Percentiles rank a stretch among this genome's conserved stretches.
Evolutionary conservation across 129 eudicot species (phyloP).

Genomic region (Silybum marianum): DNA sequence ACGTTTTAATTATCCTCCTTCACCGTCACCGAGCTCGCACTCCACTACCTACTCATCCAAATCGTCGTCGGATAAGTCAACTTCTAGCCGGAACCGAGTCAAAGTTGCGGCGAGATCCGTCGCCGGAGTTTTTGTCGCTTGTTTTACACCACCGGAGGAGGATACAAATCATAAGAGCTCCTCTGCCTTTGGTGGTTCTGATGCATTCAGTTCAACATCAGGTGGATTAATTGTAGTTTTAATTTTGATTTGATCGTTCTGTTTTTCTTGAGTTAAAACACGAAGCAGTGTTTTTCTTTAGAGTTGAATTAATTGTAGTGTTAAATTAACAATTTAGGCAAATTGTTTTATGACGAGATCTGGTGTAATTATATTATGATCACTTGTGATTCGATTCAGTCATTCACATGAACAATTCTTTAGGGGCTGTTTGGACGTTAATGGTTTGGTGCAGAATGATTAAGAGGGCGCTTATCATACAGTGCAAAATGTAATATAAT

Average conservation of each 20-base stretch:
- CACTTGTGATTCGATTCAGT: neutral
- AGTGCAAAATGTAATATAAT: too few species aligned
- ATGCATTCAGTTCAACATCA: conserved; percentile 32
- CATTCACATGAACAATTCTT: neutral
- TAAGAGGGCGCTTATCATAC: too few species aligned
- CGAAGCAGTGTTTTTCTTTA: neutral
- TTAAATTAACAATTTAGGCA: neutral
- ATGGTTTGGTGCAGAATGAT: too few species aligned
- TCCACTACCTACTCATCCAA: conserved; percentile 39
- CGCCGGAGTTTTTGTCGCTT: conserved; percentile 62
- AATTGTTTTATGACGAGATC: conserved; percentile 14
- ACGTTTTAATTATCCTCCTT: conserved; percentile 32
- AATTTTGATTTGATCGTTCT: neutral
- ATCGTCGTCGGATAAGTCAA: conserved; percentile 50
- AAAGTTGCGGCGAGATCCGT: conserved; percentile 61
- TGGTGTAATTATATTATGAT: neutral
- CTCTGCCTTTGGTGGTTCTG: conserved; percentile 38
- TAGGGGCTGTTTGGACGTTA: neutral
- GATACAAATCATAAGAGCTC: conserved; percentile 31
- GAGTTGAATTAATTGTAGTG: neutral
- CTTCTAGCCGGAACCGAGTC: conserved; percentile 45
- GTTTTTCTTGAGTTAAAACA: neutral
- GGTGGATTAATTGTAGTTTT: conserved; percentile 14
- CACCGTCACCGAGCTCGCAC: conserved; percentile 48
- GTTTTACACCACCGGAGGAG: conserved; percentile 75